Evolutionary conservation across 176 grass and related monocot genomes (phyloP).

Genomic region (Rhynchospora breviuscula): DNA sequence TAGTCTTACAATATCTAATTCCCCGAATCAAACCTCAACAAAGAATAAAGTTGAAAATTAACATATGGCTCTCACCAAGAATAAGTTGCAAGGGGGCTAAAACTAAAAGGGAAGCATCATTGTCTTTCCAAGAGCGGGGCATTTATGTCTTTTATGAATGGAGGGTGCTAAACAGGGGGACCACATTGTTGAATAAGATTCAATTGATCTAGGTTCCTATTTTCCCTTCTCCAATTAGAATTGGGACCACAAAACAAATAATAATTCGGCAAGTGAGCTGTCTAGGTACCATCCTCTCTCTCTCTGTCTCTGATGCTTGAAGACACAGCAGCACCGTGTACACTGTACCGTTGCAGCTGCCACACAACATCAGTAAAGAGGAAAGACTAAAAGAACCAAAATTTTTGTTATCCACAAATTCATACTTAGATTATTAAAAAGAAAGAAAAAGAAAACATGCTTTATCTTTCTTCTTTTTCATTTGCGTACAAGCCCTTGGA

Average conservation of each 20-base stretch:
- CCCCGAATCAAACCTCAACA: not conserved
- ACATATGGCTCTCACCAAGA: not conserved
- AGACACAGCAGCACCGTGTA: slow-evolving; percentile 11
- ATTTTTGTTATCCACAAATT: not conserved
- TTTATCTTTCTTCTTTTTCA: not conserved
- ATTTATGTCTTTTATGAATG: slow-evolving; percentile 9
- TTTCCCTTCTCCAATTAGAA: slow-evolving; percentile 1
- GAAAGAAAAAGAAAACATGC: too few species aligned
- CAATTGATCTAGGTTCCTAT: slow-evolving; percentile 17
- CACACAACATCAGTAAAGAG: slow-evolving; percentile 9
- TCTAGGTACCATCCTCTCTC: not conserved
- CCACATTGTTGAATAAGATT: slow-evolving; percentile 8
- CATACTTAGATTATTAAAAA: not conserved
- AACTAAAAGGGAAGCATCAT: slow-evolving; percentile 6
- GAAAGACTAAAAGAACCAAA: not conserved
- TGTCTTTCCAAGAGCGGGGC: slow-evolving; percentile 3
- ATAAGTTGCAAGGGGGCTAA: not conserved
- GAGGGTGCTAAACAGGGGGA: not conserved
- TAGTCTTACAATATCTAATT: slow-evolving; percentile 17
- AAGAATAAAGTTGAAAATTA: slow-evolving; percentile 22
- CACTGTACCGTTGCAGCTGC: slow-evolving; percentile 15
- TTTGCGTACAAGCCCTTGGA: not conserved
- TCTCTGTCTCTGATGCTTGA: slow-evolving; percentile 16
- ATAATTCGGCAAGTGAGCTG: slow-evolving; percentile 23
- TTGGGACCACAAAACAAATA: slow-evolving; percentile 20